A percentile compares a stretch with the other conserved stretches of the same genome.
Conservation (phyloP, 2,329 filamentous ascomycete species). For the Penicillium psychrosexuale region DNA sequence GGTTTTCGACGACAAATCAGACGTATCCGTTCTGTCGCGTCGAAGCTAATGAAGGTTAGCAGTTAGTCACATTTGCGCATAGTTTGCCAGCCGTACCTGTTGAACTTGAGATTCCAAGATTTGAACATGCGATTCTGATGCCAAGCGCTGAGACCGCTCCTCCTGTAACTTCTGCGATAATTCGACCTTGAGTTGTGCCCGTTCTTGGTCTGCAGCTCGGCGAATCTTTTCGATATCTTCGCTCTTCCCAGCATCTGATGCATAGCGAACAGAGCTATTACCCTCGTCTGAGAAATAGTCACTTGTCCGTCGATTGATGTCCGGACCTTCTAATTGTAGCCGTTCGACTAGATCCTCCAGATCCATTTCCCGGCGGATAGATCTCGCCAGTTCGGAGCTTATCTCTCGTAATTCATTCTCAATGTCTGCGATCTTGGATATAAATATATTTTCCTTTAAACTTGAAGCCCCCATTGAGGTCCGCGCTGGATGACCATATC, state of each 20-base stretch:
- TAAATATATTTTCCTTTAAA: constrained; percentile 44
- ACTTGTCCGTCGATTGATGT: constrained; percentile 73
- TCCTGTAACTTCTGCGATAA: constrained; percentile 83
- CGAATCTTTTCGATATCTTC: constrained; percentile 80
- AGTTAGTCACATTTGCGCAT: neutral
- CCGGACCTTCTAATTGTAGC: constrained; percentile 68
- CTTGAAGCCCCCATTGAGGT: constrained; percentile 46
- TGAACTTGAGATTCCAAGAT: constrained; percentile 75
- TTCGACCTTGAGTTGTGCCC: constrained; percentile 79
- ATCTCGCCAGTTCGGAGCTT: constrained; percentile 85
- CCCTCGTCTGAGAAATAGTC: constrained; percentile 99
- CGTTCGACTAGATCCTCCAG: constrained; percentile 90
- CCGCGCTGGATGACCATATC: constrained; percentile 44
- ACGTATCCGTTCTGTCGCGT: constrained; percentile 54
- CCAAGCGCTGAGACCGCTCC: constrained; percentile 71
- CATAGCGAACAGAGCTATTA: constrained; percentile 75
- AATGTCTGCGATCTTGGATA: constrained; percentile 73
- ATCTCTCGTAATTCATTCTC: constrained; percentile 93
- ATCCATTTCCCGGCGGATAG: constrained; percentile 93
- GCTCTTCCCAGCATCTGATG: constrained; percentile 56
- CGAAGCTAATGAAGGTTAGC: constrained; percentile 32
- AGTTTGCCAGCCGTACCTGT: constrained; percentile 45
- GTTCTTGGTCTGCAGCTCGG: constrained; percentile 83
- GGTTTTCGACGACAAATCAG: constrained; percentile 54
- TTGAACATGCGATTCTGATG: constrained; percentile 79